Percentiles rank a stretch among this genome's conserved stretches.
phyloP scores from a whole-genome alignment of 805 yeast genomes.

The Kluyveromyces dobzhanskii region DNA sequence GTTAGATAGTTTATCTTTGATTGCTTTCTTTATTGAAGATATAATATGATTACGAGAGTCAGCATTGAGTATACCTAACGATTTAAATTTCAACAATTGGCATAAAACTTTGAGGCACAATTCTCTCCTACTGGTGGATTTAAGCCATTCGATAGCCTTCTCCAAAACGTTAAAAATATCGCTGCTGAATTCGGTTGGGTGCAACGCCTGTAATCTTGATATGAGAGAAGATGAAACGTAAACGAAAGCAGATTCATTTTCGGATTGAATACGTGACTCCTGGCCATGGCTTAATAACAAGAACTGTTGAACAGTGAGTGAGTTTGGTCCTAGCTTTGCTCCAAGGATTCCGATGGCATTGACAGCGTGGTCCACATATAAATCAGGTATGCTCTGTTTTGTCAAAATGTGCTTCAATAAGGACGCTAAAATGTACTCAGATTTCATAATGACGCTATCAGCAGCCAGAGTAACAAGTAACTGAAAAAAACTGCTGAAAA shows the following conservation, averaged over 20 bases:
- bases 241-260: background rate
- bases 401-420: background rate
- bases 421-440: background rate
- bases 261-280: background rate
- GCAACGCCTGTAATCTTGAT: background rate
- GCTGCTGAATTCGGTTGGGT: background rate
- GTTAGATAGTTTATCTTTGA: constrained; percentile 38
- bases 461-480: background rate
- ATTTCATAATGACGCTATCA: background rate
- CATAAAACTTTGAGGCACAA: constrained; percentile 5
- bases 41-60: no score
- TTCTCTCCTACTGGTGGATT: constrained; percentile 9
- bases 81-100: background rate
- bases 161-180: background rate
- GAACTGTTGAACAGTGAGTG: background rate
- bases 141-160: background rate
- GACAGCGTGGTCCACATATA: constrained; percentile 31
- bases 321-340: background rate
- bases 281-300: background rate
- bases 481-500: background rate
- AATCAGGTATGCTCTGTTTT: background rate
- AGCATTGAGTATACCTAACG: no score
- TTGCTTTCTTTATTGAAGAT: constrained; percentile 9
- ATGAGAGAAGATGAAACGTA: background rate
- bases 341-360: constrained; percentile 41